Evolutionary conservation across 495 filamentous ascomycete genomes (phyloP), one percentile per base, ranked within the genome.

Genomic region (Penicillium riverlandense): DNA sequence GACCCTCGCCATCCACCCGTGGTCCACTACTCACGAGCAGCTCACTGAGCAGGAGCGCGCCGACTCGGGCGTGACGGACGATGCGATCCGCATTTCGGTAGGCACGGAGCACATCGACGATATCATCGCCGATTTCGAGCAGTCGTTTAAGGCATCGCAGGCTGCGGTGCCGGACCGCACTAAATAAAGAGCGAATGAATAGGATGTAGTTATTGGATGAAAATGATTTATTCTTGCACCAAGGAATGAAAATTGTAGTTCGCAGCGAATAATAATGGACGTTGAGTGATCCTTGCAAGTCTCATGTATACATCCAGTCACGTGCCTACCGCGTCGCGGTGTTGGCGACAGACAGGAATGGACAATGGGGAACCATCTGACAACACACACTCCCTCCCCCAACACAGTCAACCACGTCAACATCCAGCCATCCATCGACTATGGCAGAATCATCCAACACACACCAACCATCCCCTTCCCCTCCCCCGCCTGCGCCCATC

Each of bases 21-120:
- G 88, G 88, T 85, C 83, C 6, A 97, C 92, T 12, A 98, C 92
- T 8, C 92, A 98, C 64, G 88, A 96, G 72, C 92, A 97, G 67
- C 76, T 97, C 29, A 78, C 72, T 11, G 87, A 94, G 10, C 75
- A 89, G 61, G 92, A 98, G 74, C 84, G 81, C 62, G 57, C 75
- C 14, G 80, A 76, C 55, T 90, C 85, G 11, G 92, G 92, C 44
- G 88, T 91, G 6, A 90, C 87, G 3, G 88, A 90, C 69, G 92
- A 98, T 62, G 78, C 86, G 10, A 96, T 98, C 67, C 85, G 92
- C 45, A 94, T 97, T 59, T 97, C 94, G 0, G 90, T 98, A 49
- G 92, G 92, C 37, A 95, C 84, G 0, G 92, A 98, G 71, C 88
- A 97, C 64, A 95, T 98, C 55, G 90, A 96, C 69, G 92, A 98